Percentiles rank a stretch among this genome's conserved stretches.
Conservation (phyloP, 495 filamentous ascomycete species). For the Penicillium atrosanguineum region DNA sequence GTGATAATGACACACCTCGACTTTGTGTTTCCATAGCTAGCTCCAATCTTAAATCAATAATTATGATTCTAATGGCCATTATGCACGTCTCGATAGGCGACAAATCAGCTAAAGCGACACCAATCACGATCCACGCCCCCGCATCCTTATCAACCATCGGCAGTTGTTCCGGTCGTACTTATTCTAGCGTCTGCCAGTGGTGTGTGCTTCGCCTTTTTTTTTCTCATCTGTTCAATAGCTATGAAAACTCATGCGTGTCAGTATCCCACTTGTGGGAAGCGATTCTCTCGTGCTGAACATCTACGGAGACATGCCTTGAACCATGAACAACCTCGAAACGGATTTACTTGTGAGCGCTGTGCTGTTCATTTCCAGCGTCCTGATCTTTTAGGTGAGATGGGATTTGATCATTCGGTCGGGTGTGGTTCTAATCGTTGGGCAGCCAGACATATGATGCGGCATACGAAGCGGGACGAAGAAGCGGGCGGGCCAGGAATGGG, state of each 20-base stretch:
- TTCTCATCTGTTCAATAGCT: neutral
- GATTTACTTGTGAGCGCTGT: constrained; percentile 55
- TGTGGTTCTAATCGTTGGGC: constrained; percentile 10
- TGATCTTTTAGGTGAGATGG: constrained; percentile 50
- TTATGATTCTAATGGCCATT: neutral
- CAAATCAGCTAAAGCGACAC: constrained; percentile 1
- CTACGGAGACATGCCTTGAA: constrained; percentile 58
- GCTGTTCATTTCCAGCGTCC: constrained; percentile 56
- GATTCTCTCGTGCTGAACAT: constrained; percentile 58
- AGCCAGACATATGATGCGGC: constrained; percentile 59
- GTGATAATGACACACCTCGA: no score
- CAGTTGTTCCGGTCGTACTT: neutral
- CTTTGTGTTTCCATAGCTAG: neutral
- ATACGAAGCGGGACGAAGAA: constrained; percentile 58
- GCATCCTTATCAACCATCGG: constrained; percentile 21
- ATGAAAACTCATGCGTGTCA: constrained; percentile 44
- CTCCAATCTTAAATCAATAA: neutral
- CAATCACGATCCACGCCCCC: constrained; percentile 15
- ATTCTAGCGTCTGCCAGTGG: neutral
- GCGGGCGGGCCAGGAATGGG: constrained; percentile 58
- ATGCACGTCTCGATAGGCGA: neutral
- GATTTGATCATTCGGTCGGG: neutral
- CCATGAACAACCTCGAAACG: constrained; percentile 45
- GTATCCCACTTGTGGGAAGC: constrained; percentile 49
- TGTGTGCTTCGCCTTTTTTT: neutral